phyloP scores from a whole-genome alignment of 176 grass and related monocot species.

The Musa troglodytarum region DNA sequence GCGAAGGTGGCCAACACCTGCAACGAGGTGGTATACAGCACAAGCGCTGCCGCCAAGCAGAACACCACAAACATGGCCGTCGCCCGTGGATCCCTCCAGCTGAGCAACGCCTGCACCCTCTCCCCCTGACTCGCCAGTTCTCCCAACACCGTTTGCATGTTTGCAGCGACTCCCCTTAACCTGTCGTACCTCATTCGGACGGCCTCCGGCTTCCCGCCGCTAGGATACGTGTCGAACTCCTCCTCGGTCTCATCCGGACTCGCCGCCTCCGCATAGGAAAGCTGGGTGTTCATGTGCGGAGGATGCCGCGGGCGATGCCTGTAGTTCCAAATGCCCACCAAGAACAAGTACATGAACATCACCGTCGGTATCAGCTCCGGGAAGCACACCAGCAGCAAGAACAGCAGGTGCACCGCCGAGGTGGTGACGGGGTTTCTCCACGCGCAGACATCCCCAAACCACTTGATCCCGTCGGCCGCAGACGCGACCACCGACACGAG shows the following conservation, averaged over 20 bases:
- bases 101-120: slow-evolving; percentile 78
- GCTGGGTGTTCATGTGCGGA: slow-evolving; percentile 98
- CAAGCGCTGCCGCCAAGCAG: slow-evolving; percentile 67
- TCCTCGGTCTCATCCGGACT: slow-evolving; percentile 85
- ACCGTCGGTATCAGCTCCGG: slow-evolving; percentile 84
- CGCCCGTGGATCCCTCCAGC: slow-evolving; percentile 95
- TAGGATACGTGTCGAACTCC: slow-evolving; percentile 88
- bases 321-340: slow-evolving; percentile 95
- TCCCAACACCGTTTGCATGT: slow-evolving; percentile 83
- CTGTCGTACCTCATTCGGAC: slow-evolving; percentile 78
- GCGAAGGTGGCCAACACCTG: slow-evolving; percentile 70
- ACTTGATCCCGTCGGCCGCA: slow-evolving; percentile 59
- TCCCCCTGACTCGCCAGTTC: slow-evolving; percentile 94
- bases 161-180: slow-evolving; percentile 83
- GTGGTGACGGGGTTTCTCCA: slow-evolving; percentile 95
- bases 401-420: slow-evolving; percentile 80
- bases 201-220: slow-evolving; percentile 41
- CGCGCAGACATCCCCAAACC: slow-evolving; percentile 72
- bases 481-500: slow-evolving; percentile 87
- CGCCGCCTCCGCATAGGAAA: slow-evolving; percentile 81
- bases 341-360: slow-evolving; percentile 89
- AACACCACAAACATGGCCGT: slow-evolving; percentile 78
- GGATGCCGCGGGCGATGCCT: slow-evolving; percentile 77
- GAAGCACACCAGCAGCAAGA: slow-evolving; percentile 89
- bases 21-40: slow-evolving; percentile 69